Base-by-base conservation (phyloP, 345 rosid species). In the Citrus hindsii region DNA sequence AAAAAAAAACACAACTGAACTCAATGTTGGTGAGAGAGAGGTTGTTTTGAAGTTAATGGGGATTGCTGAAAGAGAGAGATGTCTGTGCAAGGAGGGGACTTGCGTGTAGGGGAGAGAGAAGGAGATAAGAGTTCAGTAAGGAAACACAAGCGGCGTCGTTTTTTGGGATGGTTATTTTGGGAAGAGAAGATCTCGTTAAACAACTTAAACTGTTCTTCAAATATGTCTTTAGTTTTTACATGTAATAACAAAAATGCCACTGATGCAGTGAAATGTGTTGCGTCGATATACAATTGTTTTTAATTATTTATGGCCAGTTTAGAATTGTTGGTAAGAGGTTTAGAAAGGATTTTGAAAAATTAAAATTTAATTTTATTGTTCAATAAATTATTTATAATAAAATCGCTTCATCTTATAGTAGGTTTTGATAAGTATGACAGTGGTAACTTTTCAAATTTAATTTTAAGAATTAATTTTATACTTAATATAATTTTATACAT, bases 41-140 rank as follows among this genome's bases (percentile, higher is more conserved):
- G 8, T 4, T 10, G 8, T 13, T 10, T 6, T 8, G 64, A 71
- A 37, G 60, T 66, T 63, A 67, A 67, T 7, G 63, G n/a, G 28
- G 68, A 12, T 51, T 30, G 75, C 33, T 40, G 79, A 75, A 48
- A 69, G 59, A 69, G 40, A 35, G 75, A 69, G 48, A 56, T 46
- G 18, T 21, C n/a, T 25, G 27, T 7, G 53, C 24, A 14, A 42
- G 9, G 53, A 67, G 75, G 74, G 60, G 64, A 65, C 63, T 35
- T 73, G 64, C 3, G 35, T 18, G 56, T 8, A 37, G 18, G 35
- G 35, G 55, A 61, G 77, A 38, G 46, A 27, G 63, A 9, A 72
- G 62, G 22, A 33, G 13, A 16, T 0, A 53, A 53, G 7, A 53
- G 22, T 53, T 4, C 6, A 53, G 58, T 8, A 53, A 7, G 7